Base-by-base conservation (phyloP, 2,329 filamentous ascomycete genomes). In the Colletotrichum viniferum region DNA sequence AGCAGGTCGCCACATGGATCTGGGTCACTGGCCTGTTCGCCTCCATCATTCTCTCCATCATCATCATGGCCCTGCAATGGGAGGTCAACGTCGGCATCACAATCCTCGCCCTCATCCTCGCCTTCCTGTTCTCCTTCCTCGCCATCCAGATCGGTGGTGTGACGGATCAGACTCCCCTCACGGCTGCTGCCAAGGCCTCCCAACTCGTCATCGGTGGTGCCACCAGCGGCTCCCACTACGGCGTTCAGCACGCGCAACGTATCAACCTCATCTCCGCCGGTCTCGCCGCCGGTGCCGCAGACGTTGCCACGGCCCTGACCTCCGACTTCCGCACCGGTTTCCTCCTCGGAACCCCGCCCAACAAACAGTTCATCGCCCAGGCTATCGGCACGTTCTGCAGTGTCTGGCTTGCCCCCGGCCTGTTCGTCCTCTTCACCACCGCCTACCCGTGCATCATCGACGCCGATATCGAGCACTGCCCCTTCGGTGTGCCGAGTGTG, bases 161-260 rank as follows among this genome's bases (percentile, higher is more conserved):
- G n/a, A 91, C 88, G 18, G 90, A 92, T 78, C 89, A 89, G 78
- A 92, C 92, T 0, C 92, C 92, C 1, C 85, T 94, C 4, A 94
- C 92, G 4, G 91, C 92, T 5, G 91, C 91, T 1, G 89, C 92
- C 78, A 94, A 94, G 83, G 92, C 92, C 6, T 92, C 91, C 3
- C 92, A 92, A 83, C 87, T 92, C 73, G 85, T 92, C 73, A 88
- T 92, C 68, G 90, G 90, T 73, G 90, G 87, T 68, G 90, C 89
- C 12, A 92, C 90, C 7, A 87, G 88, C 52, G 86, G 87, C 74
- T 85, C 88, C 65, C 84, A 86, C 75, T 90, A 87, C 83, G 78
- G 81, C 4, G 79, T 88, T 60, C 75, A 82, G 4, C 83, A 89
- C 52, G 89, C 90, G 2, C 91, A 92, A 81, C 85, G 86, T 55